Evolutionary conservation across 2,329 filamentous ascomycete species (phyloP), one percentile per base, ranked within the genome.

Genomic region (Verticillium klebahnii): DNA sequence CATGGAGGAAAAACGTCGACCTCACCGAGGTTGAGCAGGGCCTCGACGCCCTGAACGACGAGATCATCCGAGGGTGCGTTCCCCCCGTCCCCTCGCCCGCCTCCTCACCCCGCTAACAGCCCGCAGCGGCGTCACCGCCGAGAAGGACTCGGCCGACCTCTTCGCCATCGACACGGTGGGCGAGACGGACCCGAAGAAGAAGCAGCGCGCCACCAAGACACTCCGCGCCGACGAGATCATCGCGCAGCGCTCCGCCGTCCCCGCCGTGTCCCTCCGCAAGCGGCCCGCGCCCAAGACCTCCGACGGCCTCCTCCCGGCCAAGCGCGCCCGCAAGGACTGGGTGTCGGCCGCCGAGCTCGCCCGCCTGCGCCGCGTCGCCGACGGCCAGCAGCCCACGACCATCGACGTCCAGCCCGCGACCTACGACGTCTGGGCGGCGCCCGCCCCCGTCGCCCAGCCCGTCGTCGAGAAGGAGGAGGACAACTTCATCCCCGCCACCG

Each of bases 1-100:
- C 95, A 36, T 99, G 95, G 95, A 86, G 95, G 72, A 99, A 98
- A 77, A 97, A 99, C 78, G 92, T 99, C 75, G 92, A 99, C 77
- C 86, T 98, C 65, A 89, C 91, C 32, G 89, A 96, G 65, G 86
- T 99, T 31, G 85, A 94, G 70, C 80, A 89, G 60, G 95, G 95
- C 64, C 85, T 99, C 37, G 89, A 93, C 65, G 84, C 90, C 71
- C 80, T 96, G 67, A 92, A 95, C 70, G 90, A 96, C 63, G 91
- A 98, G 79, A 89, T 97, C 64, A 95, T 96, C 67, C 85, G 89
- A 81, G 95, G 95, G 92, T 94, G 82, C 23, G 56, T 39, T 2
- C 4, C 25, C 25, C n/a, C 5, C 8, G 14, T 9, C 14, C 5
- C 2, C 3, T 50, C 3, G 17, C 34, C 4, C 15, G 0, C 9